Evolutionary conservation across 176 grass and related monocot genomes (phyloP).

Genomic region (Rhynchospora tenuis): DNA sequence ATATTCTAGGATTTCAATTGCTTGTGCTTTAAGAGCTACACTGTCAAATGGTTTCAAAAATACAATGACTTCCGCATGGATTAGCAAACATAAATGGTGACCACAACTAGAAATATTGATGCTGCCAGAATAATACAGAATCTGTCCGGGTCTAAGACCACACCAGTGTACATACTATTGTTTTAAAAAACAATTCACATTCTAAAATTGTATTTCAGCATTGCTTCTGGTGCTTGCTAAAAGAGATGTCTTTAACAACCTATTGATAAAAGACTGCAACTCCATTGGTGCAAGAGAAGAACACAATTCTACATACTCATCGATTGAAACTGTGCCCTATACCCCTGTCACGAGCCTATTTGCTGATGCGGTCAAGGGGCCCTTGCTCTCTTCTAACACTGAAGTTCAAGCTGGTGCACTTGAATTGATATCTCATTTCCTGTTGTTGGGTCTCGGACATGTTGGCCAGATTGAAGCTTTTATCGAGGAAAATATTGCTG

Average conservation of each 20-base stretch:
- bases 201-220: constrained; percentile 58
- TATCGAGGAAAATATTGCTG: constrained; percentile 69
- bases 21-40: background rate
- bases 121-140: background rate
- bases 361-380: constrained; percentile 90
- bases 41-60: constrained; percentile 8
- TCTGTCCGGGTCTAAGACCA: background rate
- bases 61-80: background rate
- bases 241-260: constrained; percentile 46
- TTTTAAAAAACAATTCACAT: background rate
- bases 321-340: constrained; percentile 23
- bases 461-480: constrained; percentile 59
- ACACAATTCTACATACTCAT: constrained; percentile 27
- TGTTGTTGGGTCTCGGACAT: constrained; percentile 53
- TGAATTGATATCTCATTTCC: constrained; percentile 81
- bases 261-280: constrained; percentile 32
- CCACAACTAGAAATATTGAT: constrained; percentile 10
- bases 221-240: constrained; percentile 63
- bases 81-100: background rate
- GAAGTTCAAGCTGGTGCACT: constrained; percentile 73
- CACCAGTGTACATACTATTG: background rate
- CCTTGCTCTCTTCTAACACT: constrained; percentile 71
- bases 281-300: constrained; percentile 35
- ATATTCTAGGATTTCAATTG: constrained; percentile 8
- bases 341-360: constrained; percentile 53